Evolutionary conservation across 2,329 filamentous ascomycete species (phyloP), one percentile per base, ranked within the genome.

Genomic region (Phaeosphaeria sp.): DNA sequence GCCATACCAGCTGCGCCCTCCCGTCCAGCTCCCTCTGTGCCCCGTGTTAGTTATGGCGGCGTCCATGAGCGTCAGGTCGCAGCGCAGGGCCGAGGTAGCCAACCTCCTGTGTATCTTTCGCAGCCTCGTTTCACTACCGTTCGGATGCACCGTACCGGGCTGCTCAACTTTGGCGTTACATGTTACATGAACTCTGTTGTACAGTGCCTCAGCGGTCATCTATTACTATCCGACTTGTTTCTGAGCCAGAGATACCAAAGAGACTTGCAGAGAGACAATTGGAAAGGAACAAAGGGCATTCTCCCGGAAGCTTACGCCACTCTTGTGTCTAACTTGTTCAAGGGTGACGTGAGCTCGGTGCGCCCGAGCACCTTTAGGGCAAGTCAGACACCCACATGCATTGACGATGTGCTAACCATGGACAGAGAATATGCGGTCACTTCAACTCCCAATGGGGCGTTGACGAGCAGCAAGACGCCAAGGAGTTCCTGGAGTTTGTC

Each of bases 171-270:
- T 42, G 87, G 88, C 1, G 89, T 90, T 47, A 93, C 90, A 64
- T 97, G 94, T 74, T 97, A 97, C 72, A 93, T 95, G 82, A 97
- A 97, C 76, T 89, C 92, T n/a, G 89, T 89, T 0, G 82, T 98
- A 23, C 94, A 98, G 76, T 90, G 90, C 59, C 80, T 97, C 18
- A 90, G 91, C 57, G 89, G 89, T 1, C 94, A 93, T 0, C 79
- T 83, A 9, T 80, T 83, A 18, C 76, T 89, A 43, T 86, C 84
- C 72, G 86, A 71, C 78, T 87, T 78, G 84, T 97, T 84, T 80
- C 85, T 78, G 73, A 87, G 79, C 80, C 89, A 80, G 72, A 90
- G 72, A 70, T 91, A 78, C 78, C 85, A 73, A 66, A 81, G 72
- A 69, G 84, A 77, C 83, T 86, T 90, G 65, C 87, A 82, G 71